Evolutionary conservation across 2,329 filamentous ascomycete species (phyloP).

Genomic region (Botrytis deweyae): DNA sequence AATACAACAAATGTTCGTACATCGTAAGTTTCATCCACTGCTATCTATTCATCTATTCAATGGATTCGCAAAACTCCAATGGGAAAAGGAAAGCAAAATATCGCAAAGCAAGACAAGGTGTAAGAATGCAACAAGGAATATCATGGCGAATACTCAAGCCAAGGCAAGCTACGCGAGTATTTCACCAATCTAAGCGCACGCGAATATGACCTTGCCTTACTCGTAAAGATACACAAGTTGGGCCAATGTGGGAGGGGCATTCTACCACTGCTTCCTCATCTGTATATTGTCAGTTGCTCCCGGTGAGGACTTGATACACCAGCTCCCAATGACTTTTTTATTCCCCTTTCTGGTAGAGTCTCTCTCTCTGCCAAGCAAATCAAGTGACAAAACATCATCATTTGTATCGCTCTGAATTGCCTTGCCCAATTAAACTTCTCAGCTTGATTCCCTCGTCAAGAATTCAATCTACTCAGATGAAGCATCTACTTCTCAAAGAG

Average conservation of each 20-base stretch:
- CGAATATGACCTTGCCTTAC: background rate
- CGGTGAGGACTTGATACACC: background rate
- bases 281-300: background rate
- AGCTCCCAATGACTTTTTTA: background rate
- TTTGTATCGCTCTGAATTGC: background rate
- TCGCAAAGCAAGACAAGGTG: background rate
- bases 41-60: background rate
- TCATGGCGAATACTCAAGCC: background rate
- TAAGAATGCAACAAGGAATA: no score
- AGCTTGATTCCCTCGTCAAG: background rate
- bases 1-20: background rate
- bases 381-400: background rate
- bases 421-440: background rate
- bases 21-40: background rate
- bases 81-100: background rate
- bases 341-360: background rate
- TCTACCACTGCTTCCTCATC: background rate
- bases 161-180: background rate
- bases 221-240: background rate
- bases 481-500: background rate
- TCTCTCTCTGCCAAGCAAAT: background rate
- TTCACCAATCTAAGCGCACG: background rate
- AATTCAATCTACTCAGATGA: background rate
- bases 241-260: background rate
- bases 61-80: background rate